These are phyloP conservation scores for Cercophora scortea DNA, from an alignment of 495 filamentous ascomycete species.

Conservation along the genomic window DNA sequence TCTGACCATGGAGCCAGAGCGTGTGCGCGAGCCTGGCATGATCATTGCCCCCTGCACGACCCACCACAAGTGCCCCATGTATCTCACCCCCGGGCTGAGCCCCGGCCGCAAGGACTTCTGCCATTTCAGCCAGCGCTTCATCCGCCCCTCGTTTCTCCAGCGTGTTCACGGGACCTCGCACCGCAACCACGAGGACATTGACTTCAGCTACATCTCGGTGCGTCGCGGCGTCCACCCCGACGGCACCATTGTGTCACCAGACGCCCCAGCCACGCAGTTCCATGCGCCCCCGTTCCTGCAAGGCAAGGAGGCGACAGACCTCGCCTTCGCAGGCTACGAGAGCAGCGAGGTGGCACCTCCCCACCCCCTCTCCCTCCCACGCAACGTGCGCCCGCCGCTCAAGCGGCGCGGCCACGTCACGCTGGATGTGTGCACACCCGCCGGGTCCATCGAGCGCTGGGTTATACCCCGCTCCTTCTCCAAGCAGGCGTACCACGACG, in stretches of 20 bases:
- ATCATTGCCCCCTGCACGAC: slow-evolving; percentile 96
- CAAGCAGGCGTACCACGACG: slow-evolving; percentile 77
- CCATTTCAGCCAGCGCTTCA: slow-evolving; percentile 82
- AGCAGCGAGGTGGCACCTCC: slow-evolving; percentile 20
- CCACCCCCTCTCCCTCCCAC: slow-evolving; percentile 65
- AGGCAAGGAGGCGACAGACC: slow-evolving; percentile 19
- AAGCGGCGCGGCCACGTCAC: slow-evolving; percentile 84
- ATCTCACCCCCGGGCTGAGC: slow-evolving; percentile 56
- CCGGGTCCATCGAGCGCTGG: slow-evolving; percentile 87
- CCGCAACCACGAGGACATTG: slow-evolving; percentile 81
- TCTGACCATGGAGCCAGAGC: slow-evolving; percentile 19
- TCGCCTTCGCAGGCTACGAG: slow-evolving; percentile 36
- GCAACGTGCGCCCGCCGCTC: slow-evolving; percentile 67
- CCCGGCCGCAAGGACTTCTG: slow-evolving; percentile 80
- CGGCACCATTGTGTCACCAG: slow-evolving; percentile 24
- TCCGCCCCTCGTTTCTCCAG: slow-evolving; percentile 76
- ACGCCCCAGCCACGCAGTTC: no score
- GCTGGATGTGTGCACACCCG: slow-evolving; percentile 84
- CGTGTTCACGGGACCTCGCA: slow-evolving; percentile 58
- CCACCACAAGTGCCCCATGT: slow-evolving; percentile 84
- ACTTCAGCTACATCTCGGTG: slow-evolving; percentile 84
- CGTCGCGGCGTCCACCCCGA: slow-evolving; percentile 53
- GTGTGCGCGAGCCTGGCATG: slow-evolving; percentile 62
- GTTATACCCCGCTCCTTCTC: slow-evolving; percentile 75
- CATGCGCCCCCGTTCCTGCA: slow-evolving; percentile 4